Evolutionary conservation across 352 stramenopile genomes (phyloP).

Genomic region (Phytopythium ostracodes): DNA sequence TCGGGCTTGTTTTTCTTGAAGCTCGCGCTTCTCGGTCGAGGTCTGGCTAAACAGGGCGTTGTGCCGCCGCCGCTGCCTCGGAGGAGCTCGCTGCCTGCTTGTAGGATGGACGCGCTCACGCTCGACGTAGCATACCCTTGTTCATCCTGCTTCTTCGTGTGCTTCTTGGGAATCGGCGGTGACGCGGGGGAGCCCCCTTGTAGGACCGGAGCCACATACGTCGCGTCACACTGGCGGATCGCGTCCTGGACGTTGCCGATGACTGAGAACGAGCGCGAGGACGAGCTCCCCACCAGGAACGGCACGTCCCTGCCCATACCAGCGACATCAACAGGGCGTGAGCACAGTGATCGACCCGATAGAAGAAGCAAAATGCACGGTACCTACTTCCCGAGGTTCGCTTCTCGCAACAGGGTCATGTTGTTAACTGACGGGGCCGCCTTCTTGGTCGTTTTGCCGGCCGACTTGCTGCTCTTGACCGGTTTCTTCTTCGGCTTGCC

Average conservation of each 20-base stretch:
- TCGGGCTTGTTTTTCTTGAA: constrained; percentile 19
- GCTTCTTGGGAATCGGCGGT: not conserved
- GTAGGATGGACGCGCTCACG: not conserved
- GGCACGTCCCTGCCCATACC: constrained; percentile 46
- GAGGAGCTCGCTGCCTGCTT: not conserved
- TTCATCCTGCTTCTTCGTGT: not conserved
- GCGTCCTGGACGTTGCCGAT: constrained; percentile 71
- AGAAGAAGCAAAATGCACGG: not conserved
- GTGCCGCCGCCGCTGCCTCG: not conserved
- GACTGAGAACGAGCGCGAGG: constrained; percentile 60
- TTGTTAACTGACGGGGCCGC: constrained; percentile 27
- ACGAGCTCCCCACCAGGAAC: constrained; percentile 59
- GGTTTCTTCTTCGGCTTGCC: constrained; percentile 32
- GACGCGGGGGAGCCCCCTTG: constrained; percentile 2
- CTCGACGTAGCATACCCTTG: not conserved
- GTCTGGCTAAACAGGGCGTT: not conserved
- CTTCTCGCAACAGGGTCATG: constrained; percentile 50
- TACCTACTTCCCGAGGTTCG: constrained; percentile 67
- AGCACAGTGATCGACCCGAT: too few species aligned
- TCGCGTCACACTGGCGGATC: constrained; percentile 62
- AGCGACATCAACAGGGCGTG: not conserved
- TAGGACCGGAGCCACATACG: constrained; percentile 33
- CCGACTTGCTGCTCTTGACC: constrained; percentile 14
- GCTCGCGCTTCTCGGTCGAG: not conserved
- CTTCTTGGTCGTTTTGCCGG: constrained; percentile 10